Evolutionary conservation across 2,329 filamentous ascomycete species (phyloP).

Genomic region (Stemphylium lycopersici): DNA sequence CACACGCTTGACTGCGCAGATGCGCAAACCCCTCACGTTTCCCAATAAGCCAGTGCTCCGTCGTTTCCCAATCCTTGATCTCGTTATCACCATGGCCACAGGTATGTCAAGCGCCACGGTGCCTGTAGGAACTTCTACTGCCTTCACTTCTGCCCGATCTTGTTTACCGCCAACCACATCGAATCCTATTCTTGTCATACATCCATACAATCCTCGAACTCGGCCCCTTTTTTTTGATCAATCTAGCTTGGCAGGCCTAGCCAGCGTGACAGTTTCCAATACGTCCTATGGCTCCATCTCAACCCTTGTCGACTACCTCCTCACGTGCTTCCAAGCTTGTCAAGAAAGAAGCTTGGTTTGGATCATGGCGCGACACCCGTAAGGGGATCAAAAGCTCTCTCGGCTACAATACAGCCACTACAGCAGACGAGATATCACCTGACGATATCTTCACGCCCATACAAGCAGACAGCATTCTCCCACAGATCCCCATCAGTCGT

Average conservation of each 20-base stretch:
- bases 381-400: conserved; percentile 18
- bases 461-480: conserved; percentile 48
- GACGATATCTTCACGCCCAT: conserved; percentile 53
- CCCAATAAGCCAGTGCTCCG: conserved; percentile 1
- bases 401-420: conserved; percentile 3
- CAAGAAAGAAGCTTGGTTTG: conserved; percentile 9
- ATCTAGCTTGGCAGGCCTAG: background rate
- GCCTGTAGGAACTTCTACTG: too few relatives aligned
- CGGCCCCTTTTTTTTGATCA: background rate
- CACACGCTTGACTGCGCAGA: conserved; percentile 16
- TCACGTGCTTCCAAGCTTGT: background rate
- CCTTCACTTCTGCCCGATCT: background rate
- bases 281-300: conserved; percentile 14
- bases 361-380: conserved; percentile 17
- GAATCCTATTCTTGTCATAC: background rate
- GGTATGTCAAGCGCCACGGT: background rate
- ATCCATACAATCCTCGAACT: background rate
- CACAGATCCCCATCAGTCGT: conserved; percentile 47
- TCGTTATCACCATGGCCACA: background rate
- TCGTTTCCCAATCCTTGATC: conserved; percentile 10
- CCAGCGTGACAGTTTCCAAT: background rate
- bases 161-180: background rate
- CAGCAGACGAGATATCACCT: conserved; percentile 16
- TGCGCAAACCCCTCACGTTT: conserved; percentile 21
- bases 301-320: background rate